Conservation (phyloP, 176 grass and related monocot genomes). For the Cenchrus fungigraminus region DNA sequence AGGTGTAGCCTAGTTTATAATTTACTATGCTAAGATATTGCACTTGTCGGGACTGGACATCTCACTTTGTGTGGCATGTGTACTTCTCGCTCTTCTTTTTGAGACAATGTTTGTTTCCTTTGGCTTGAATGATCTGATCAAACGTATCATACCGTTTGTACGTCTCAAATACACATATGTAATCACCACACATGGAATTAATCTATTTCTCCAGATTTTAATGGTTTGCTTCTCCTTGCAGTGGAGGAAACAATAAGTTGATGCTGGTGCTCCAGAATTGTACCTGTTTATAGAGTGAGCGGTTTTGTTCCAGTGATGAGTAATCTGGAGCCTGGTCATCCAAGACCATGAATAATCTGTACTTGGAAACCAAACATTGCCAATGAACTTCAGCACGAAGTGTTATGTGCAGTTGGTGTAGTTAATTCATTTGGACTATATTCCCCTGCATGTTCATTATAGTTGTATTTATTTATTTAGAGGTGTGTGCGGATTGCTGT, state of each 20-base stretch:
- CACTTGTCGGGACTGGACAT: not conserved
- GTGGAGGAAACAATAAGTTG: slow-evolving; percentile 46
- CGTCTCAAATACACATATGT: not conserved
- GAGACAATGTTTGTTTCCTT: not conserved
- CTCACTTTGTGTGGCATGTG: not conserved
- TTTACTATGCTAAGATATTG: not conserved
- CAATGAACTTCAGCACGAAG: slow-evolving; percentile 28
- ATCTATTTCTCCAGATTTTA: not conserved
- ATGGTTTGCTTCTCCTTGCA: slow-evolving; percentile 38
- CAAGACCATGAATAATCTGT: slow-evolving; percentile 50
- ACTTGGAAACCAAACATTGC: slow-evolving; percentile 46
- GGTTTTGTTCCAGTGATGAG: slow-evolving; percentile 49
- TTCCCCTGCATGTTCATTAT: slow-evolving; percentile 19
- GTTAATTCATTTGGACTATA: slow-evolving; percentile 39
- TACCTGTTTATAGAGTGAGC: slow-evolving; percentile 44
- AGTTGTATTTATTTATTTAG: slow-evolving; percentile 32
- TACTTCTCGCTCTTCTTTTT: not conserved
- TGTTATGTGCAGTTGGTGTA: slow-evolving; percentile 27
- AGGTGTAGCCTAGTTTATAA: not conserved
- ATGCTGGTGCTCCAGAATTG: slow-evolving; percentile 49
- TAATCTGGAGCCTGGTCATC: slow-evolving; percentile 40
- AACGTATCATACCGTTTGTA: not conserved
- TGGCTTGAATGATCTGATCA: not conserved
- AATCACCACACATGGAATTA: not conserved
- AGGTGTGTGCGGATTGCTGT: not conserved